These are phyloP conservation scores for Cynanchum wilfordii DNA, from an alignment of 257 asterid species.

Conservation along the genomic window DNA sequence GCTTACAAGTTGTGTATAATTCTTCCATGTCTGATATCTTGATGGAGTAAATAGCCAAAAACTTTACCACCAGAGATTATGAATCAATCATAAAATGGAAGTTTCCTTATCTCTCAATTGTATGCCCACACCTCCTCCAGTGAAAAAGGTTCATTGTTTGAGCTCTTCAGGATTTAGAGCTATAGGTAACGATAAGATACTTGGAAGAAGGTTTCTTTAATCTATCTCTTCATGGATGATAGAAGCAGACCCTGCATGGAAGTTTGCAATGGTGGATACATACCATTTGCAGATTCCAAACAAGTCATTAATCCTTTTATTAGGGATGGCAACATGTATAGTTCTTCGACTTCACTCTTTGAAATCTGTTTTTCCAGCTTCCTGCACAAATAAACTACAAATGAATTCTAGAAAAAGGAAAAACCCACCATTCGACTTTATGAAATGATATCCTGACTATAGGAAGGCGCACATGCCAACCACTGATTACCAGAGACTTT, in stretches of 20 bases:
- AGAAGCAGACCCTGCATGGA: slow-evolving; percentile 54
- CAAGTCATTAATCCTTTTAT: slow-evolving; percentile 41
- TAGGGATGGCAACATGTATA: slow-evolving; percentile 80
- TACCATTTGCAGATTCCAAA: slow-evolving; percentile 49
- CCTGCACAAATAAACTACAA: slow-evolving; percentile 27
- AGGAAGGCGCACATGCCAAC: not conserved
- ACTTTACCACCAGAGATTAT: not conserved
- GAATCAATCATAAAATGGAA: not conserved
- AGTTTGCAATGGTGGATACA: slow-evolving; percentile 56
- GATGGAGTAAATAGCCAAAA: not conserved
- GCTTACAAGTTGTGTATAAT: not conserved
- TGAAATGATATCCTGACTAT: not conserved
- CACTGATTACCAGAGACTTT: not conserved
- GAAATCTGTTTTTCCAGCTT: slow-evolving; percentile 51
- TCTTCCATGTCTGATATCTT: not conserved
- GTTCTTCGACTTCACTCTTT: slow-evolving; percentile 73
- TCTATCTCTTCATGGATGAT: slow-evolving; percentile 62
- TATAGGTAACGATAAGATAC: not conserved
- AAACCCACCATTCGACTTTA: not conserved
- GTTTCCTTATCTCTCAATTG: not conserved
- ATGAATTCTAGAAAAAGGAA: not conserved
- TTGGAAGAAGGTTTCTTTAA: not conserved
- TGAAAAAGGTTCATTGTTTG: not conserved
- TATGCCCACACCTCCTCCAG: not conserved
- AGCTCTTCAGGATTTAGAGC: not conserved